Conservation (phyloP, 2,329 filamentous ascomycete species). For the Beauveria sp. region DNA sequence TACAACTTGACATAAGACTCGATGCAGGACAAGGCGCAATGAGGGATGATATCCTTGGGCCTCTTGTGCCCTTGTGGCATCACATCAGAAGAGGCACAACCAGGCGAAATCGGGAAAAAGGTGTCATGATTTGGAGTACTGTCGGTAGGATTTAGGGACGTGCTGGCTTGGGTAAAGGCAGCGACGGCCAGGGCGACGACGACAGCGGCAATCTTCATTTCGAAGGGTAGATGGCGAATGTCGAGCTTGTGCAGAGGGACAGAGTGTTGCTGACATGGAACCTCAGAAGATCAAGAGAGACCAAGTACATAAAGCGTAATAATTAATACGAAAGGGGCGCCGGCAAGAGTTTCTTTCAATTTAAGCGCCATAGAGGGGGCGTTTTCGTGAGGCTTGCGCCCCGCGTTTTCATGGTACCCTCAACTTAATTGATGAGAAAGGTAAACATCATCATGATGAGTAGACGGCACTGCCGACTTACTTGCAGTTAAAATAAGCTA, state of each 20-base stretch:
- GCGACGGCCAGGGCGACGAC: not conserved
- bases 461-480: not conserved
- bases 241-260: not conserved
- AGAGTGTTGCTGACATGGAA: not conserved
- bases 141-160: too few relatives aligned
- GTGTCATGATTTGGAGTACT: not conserved
- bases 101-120: too few relatives aligned
- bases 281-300: not conserved
- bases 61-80: slow-evolving; percentile 6
- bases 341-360: too few relatives aligned
- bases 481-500: too few relatives aligned
- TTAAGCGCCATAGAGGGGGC: too few relatives aligned
- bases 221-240: not conserved
- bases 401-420: too few relatives aligned
- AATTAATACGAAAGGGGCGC: too few relatives aligned
- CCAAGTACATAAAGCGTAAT: not conserved
- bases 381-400: too few relatives aligned
- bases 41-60: slow-evolving; percentile 26
- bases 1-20: slow-evolving; percentile 20
- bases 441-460: too few relatives aligned
- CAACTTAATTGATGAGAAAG: too few relatives aligned
- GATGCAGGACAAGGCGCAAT: slow-evolving; percentile 30
- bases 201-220: not conserved
- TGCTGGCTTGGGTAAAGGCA: not conserved
- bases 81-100: too few relatives aligned